A percentile compares a stretch with the other conserved stretches of the same genome.
These are phyloP conservation scores for Osmanthus fragrans DNA, from an alignment of 257 asterid species.

Conservation along the genomic window DNA sequence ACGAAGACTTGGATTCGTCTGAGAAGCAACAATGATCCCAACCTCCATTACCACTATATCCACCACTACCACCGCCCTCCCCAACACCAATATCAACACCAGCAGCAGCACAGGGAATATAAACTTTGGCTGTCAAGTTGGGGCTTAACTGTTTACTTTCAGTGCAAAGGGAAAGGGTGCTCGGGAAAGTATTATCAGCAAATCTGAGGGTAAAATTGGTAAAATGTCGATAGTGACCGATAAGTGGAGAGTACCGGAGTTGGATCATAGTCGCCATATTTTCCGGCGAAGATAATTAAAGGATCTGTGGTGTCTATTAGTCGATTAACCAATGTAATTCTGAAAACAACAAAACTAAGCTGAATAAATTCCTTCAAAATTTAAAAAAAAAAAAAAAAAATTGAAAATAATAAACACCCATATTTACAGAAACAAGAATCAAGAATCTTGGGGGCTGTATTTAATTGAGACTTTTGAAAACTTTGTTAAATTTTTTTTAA, in stretches of 20 bases:
- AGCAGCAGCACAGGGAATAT: constrained; percentile 17
- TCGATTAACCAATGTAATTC: neutral
- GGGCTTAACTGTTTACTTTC: neutral
- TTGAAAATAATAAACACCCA: too few species aligned
- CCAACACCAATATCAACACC: constrained; percentile 15
- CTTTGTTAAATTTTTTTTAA: too few species aligned
- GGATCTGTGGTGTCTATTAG: too few species aligned
- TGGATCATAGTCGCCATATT: constrained; percentile 29
- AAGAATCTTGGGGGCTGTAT: too few species aligned
- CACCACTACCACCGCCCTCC: constrained; percentile 5
- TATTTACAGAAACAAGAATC: too few species aligned
- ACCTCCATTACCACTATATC: constrained; percentile 2
- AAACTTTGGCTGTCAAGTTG: neutral
- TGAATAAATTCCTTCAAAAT: neutral
- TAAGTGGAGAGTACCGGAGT: too few species aligned
- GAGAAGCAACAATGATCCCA: constrained; percentile 55
- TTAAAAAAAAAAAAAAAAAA: too few species aligned
- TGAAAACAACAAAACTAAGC: neutral
- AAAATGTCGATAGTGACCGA: neutral
- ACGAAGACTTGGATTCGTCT: constrained; percentile 19
- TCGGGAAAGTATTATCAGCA: neutral
- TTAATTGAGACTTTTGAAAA: too few species aligned
- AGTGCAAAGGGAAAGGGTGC: neutral
- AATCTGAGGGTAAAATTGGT: neutral
- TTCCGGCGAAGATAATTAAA: neutral